phyloP scores from a whole-genome alignment of 495 filamentous ascomycete genomes.

The Talaromyces borbonicus region DNA sequence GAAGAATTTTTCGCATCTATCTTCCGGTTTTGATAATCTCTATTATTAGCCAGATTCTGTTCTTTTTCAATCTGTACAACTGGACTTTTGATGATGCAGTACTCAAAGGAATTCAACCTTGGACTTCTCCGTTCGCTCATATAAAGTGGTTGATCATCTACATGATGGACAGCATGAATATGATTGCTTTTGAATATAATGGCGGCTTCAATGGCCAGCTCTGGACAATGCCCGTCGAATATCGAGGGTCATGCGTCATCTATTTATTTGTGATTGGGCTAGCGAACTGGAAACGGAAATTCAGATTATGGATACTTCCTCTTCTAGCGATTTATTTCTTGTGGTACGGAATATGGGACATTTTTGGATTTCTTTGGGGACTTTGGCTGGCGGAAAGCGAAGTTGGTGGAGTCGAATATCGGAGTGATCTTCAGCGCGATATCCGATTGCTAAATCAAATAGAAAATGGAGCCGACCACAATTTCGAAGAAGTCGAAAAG shows the following conservation, averaged over 20 bases:
- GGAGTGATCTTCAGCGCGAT: background rate
- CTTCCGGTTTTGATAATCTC: conserved; percentile 13
- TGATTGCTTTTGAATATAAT: conserved; percentile 10
- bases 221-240: conserved; percentile 42
- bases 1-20: conserved; percentile 17
- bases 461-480: background rate
- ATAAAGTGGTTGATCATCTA: conserved; percentile 13
- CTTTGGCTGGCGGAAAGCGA: conserved; percentile 31
- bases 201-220: conserved; percentile 23
- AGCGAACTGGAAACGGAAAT: conserved; percentile 23
- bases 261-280: conserved; percentile 30
- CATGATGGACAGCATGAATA: conserved; percentile 14
- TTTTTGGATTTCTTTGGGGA: conserved; percentile 37
- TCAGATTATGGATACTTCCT: conserved; percentile 22
- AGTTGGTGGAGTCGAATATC: conserved; percentile 8
- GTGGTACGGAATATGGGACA: conserved; percentile 31
- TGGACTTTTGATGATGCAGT: conserved; percentile 10
- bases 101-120: conserved; percentile 11
- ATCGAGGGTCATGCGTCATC: conserved; percentile 36
- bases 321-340: conserved; percentile 25
- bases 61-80: conserved; percentile 14
- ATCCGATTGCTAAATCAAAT: background rate
- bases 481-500: background rate
- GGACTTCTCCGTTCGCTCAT: conserved; percentile 14
- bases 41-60: conserved; percentile 11